Evolutionary conservation across 768 basidiomycete genomes (phyloP).

Genomic region (Cystobasidium tubakii): DNA sequence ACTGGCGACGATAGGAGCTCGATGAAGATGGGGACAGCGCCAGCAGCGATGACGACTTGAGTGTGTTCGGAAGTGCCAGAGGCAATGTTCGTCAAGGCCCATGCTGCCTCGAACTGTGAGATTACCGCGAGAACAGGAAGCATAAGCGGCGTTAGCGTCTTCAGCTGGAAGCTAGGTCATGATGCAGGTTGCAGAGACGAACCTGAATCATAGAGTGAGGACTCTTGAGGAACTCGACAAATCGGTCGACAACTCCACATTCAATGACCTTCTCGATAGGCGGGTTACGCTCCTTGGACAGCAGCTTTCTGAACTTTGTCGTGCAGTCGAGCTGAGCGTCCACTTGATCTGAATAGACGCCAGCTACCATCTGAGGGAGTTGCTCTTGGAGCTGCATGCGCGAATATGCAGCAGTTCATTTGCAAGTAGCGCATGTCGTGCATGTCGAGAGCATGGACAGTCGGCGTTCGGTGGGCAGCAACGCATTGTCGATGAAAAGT

Average conservation of each 20-base stretch:
- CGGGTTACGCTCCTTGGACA: constrained; percentile 99
- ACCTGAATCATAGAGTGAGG: constrained; percentile 55
- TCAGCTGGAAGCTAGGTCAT: too few relatives aligned
- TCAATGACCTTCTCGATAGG: constrained; percentile 98
- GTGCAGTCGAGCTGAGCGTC: constrained; percentile 94
- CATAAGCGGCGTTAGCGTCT: not conserved
- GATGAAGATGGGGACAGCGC: constrained; percentile 95
- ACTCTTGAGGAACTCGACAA: constrained; percentile 80
- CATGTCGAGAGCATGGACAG: too few relatives aligned
- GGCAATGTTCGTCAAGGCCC: constrained; percentile 47
- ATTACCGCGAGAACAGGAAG: not conserved
- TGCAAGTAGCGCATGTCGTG: too few relatives aligned
- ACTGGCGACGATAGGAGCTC: constrained; percentile 88
- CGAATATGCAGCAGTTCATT: not conserved
- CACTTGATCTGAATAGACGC: constrained; percentile 83
- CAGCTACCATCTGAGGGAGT: constrained; percentile 66
- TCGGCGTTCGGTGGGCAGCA: too few relatives aligned
- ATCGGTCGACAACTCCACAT: constrained; percentile 92
- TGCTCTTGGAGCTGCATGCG: constrained; percentile 66
- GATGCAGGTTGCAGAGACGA: constrained; percentile 26
- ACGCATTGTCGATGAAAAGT: not conserved
- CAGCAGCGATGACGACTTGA: constrained; percentile 89
- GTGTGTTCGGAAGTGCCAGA: constrained; percentile 92
- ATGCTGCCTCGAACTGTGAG: constrained; percentile 46
- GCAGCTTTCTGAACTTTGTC: constrained; percentile 93